Base-by-base conservation (phyloP, 2,329 filamentous ascomycete species). In the Xylaria sp. region DNA sequence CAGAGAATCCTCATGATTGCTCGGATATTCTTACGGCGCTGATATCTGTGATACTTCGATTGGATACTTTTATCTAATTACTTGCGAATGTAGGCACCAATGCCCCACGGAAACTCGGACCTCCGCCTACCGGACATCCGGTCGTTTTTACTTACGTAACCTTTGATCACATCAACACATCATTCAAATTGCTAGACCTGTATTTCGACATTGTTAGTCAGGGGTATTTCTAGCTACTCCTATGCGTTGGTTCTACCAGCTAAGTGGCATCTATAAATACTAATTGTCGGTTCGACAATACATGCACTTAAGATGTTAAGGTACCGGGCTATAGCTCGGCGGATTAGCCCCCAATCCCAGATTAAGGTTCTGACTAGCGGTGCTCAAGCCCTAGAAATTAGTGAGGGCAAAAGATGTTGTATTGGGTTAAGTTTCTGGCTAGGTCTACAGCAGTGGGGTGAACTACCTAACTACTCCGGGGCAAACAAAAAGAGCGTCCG, bases 1-100 rank as follows among this genome's bases (percentile, higher is more conserved):
- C 72, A 74, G 15, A 75, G 58, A 6, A 74, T 63, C 25, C 47
- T 69, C 63, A 69, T 70, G 6, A 31, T 63, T 50, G 31, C 15
- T 58, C 27, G 15, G 5, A 15, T 33, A 50, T 22, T n/a, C 13
- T 29, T 15, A 17, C 15, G 9, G 15, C n/a, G 15, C 38, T 20
- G 17, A 53, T 38, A 13, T 11, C 25, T 27, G 22, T 22, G 7
- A 31, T 33, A 22, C 13, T 44, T 53, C 4, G 11, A 27, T 6
- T 56, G 50, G 9, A 7, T 27, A 7, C 33, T 54, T 9, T 5
- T 36, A 5, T 31, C n/a, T 20, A 29, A 20, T 38, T 49, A 9
- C n/a, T 27, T 22, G 50, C n/a, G 25, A 31, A 22, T 54, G 15
- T 36, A n/a, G 17, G 27, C 25, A 49, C 5, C 2, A 11, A 55